phyloP scores from a whole-genome alignment of 179 eudicot species.

The Sideroxylon spinosum region DNA sequence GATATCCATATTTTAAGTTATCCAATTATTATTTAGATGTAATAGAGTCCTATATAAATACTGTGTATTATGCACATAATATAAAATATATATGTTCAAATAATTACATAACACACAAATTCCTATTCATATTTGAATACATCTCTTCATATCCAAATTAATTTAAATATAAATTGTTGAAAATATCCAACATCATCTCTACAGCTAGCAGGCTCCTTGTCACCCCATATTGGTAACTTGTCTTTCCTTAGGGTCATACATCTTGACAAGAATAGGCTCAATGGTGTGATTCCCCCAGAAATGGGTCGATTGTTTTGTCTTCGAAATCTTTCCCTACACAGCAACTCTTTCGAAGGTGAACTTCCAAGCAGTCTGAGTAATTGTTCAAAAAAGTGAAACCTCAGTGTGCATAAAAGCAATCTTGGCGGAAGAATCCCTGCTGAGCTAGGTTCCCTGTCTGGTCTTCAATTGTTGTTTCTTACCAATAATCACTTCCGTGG shows the following conservation, averaged over 20 bases:
- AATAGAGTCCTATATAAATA: no score
- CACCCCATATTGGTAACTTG: conserved; percentile 13
- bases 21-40: no score
- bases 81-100: no score
- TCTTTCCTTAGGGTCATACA: background rate
- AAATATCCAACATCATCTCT: no score
- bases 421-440: conserved; percentile 16
- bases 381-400: background rate
- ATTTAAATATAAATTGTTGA: no score
- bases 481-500: conserved; percentile 8
- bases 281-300: conserved; percentile 1
- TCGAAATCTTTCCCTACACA: background rate
- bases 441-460: background rate
- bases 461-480: background rate
- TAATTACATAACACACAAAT: no score
- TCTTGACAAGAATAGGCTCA: conserved; percentile 4
- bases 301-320: conserved; percentile 10
- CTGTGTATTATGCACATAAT: no score
- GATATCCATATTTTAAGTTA: no score
- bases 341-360: conserved; percentile 15
- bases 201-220: background rate
- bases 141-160: no score
- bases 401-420: background rate
- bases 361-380: background rate
- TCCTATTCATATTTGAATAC: no score